Evolutionary conservation across 768 basidiomycete species (phyloP).

Genomic region (Daedalea quercina): DNA sequence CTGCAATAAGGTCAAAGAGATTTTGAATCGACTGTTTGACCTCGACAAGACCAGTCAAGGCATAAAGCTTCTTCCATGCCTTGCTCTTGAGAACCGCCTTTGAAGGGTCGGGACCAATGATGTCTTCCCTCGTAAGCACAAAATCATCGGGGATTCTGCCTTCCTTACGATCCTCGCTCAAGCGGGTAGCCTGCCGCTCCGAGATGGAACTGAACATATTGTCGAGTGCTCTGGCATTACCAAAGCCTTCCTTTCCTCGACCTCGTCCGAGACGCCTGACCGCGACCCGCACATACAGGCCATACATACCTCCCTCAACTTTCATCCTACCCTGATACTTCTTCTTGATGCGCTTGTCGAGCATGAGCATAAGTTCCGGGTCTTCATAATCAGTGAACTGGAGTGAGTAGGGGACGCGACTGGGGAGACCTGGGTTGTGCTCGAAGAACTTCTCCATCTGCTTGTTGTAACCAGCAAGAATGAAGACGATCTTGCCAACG

Average conservation of each 20-base stretch:
- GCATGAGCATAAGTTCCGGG: slow-evolving; percentile 47
- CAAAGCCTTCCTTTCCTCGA: slow-evolving; percentile 53
- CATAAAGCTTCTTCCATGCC: slow-evolving; percentile 47
- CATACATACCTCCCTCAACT: slow-evolving; percentile 43
- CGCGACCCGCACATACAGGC: slow-evolving; percentile 49
- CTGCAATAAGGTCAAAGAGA: slow-evolving; percentile 38
- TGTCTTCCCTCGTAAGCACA: slow-evolving; percentile 42
- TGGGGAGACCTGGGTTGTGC: slow-evolving; percentile 62
- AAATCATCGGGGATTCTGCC: slow-evolving; percentile 43
- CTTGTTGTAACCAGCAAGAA: slow-evolving; percentile 63
- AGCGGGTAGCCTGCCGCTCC: slow-evolving; percentile 47
- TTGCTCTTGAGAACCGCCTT: slow-evolving; percentile 35
- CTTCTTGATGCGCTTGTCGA: slow-evolving; percentile 41
- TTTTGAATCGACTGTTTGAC: slow-evolving; percentile 51
- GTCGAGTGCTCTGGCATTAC: slow-evolving; percentile 58
- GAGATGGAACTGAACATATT: slow-evolving; percentile 40
- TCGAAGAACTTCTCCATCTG: slow-evolving; percentile 78
- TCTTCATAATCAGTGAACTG: slow-evolving; percentile 59
- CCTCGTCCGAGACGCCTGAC: slow-evolving; percentile 57
- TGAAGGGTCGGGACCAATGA: slow-evolving; percentile 62
- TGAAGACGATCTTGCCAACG: slow-evolving; percentile 57
- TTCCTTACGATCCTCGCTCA: slow-evolving; percentile 33
- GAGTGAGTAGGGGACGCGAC: slow-evolving; percentile 59
- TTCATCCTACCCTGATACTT: slow-evolving; percentile 44
- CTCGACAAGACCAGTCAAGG: slow-evolving; percentile 44